Percentiles rank a stretch among this genome's conserved stretches.
Conservation (phyloP, 2,329 filamentous ascomycete species). For the Beauveria pseudobassiana region DNA sequence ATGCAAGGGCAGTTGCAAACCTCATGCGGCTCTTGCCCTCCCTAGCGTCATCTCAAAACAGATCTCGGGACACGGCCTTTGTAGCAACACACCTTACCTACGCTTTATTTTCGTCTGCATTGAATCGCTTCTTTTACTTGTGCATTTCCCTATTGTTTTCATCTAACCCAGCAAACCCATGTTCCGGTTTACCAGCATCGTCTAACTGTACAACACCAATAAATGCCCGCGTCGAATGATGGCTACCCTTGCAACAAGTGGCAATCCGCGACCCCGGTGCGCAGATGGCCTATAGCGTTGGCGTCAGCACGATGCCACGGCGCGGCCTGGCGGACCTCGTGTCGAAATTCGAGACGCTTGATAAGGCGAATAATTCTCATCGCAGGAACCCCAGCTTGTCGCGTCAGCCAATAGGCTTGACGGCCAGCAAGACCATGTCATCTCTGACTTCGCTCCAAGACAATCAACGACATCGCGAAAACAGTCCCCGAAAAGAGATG, state of each 20-base stretch:
- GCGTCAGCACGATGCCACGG: neutral
- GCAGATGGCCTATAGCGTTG: neutral
- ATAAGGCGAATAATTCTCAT: constrained; percentile 14
- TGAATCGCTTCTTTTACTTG: neutral
- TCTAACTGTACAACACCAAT: neutral
- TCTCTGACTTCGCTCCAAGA: neutral
- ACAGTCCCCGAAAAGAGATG: neutral
- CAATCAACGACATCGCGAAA: neutral
- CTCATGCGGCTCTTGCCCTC: neutral
- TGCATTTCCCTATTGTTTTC: neutral
- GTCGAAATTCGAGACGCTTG: constrained; percentile 28
- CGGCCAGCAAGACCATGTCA: constrained; percentile 4
- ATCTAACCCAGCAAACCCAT: neutral
- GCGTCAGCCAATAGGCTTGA: constrained; percentile 11
- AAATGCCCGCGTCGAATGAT: neutral
- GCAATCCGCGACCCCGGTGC: neutral
- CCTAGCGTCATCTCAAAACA: constrained; percentile 4
- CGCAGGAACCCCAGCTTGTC: neutral
- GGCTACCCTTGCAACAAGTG: neutral
- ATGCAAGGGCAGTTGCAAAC: constrained; percentile 1
- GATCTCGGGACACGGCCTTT: neutral
- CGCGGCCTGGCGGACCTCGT: constrained; percentile 25
- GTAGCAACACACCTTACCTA: constrained; percentile 1
- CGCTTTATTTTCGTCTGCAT: neutral
- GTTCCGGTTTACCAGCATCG: neutral